These are phyloP conservation scores for Coemansia sp. DNA, from an alignment of 192 early-diverging fungal genomes.

Conservation along the genomic window DNA sequence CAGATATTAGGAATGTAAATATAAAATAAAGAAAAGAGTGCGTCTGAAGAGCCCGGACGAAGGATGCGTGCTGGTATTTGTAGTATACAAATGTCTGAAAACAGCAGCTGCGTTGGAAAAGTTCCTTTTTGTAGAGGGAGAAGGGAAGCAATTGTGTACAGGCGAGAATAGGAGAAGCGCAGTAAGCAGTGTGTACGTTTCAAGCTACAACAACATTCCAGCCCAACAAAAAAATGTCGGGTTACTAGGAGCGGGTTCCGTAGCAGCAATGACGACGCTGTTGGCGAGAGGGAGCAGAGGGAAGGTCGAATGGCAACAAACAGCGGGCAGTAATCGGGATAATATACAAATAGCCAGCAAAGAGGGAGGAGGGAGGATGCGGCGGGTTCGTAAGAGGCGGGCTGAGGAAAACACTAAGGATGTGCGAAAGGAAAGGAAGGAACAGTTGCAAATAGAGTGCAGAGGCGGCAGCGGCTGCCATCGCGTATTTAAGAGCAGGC, in stretches of 20 bases:
- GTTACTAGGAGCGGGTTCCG: too few species aligned
- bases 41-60: too few species aligned
- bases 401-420: too few species aligned
- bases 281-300: neutral
- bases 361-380: neutral
- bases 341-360: slow-evolving; percentile 8
- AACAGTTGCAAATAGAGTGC: too few species aligned
- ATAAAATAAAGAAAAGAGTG: too few species aligned
- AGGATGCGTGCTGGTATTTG: neutral
- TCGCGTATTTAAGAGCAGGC: too few species aligned
- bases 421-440: too few species aligned
- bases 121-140: neutral
- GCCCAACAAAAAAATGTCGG: neutral
- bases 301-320: neutral
- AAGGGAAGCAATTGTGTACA: slow-evolving; percentile 12
- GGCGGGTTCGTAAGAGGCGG: too few species aligned
- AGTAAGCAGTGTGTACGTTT: slow-evolving; percentile 9
- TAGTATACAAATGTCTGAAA: neutral
- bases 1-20: too few species aligned
- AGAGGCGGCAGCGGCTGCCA: too few species aligned
- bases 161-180: slow-evolving; percentile 7
- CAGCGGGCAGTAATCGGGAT: slow-evolving; percentile 1
- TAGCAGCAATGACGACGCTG: too few species aligned
- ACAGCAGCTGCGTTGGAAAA: neutral
- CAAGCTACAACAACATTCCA: slow-evolving; percentile 6